Evolutionary conservation across 352 stramenopile species (phyloP), one percentile per base, ranked within the genome.

Genomic region (Phytopythium oedochilum): DNA sequence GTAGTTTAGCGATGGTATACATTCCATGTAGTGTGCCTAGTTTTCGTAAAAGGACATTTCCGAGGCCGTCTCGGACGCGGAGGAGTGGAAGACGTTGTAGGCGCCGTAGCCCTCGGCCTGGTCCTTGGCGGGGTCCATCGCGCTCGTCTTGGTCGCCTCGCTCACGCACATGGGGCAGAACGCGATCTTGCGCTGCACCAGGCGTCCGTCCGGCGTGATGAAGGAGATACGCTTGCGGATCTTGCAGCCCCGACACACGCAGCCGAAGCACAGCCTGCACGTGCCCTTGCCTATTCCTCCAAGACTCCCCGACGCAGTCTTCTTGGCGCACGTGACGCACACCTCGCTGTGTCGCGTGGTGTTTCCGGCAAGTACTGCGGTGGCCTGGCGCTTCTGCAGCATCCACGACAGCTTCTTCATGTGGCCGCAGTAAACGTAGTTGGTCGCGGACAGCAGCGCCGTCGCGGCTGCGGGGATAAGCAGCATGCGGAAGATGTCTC

Each of bases 321-420:
- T 59, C 28, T 65, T 65, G 32, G 54, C 23, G 60, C 64, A 71
- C 3, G 55, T 68, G 23, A 58, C 32, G 23, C 64, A 71, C 26
- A 48, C 43, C 11, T 53, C 18, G 22, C 54, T 32, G 8, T 17
- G 23, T 17, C 23, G 17, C 1, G 5, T 26, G 14, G 1, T 35
- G 20, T 42, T 29, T 5, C 26, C 53, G 11, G 29, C 49, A 0
- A 36, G 17, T 9, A 15, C 34, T 29, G 22, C 10, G 32, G 28
- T 42, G 12, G 50, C 17, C 29, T 57, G 48, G n/a, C 42, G 54
- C 28, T 43, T 49, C 34, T 73, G 54, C 7, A 59, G 39, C 40
- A 70, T 56, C 62, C 62, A 71, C 46, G 59, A 48, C 14, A 82
- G 54, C 54, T 82, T 82, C 60, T 75, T 77, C 55, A 75, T 66